Conservation (phyloP, 208 protist species). For the Acanthamoeba lugdunensis region DNA sequence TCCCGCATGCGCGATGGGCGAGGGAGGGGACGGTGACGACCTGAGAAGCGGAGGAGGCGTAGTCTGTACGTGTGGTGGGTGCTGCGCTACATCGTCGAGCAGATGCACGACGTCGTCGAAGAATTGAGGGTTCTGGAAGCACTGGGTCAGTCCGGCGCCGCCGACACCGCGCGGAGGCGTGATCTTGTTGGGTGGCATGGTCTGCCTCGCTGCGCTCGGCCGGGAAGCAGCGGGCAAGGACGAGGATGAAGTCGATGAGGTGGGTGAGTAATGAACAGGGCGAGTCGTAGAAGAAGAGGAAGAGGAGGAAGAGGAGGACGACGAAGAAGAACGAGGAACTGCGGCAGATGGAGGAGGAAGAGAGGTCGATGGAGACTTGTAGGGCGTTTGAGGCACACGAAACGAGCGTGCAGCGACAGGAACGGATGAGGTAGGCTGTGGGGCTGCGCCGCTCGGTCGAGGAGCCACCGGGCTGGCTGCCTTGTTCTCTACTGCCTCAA, state of each 20-base stretch:
- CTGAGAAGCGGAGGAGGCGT: not conserved
- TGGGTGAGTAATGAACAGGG: not conserved
- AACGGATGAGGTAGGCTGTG: not conserved
- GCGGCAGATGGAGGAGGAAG: not conserved
- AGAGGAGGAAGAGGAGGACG: not conserved
- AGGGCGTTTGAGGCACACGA: slow-evolving; percentile 25
- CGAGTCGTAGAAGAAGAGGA: no score
- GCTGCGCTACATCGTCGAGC: not conserved
- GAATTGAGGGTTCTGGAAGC: slow-evolving; percentile 44
- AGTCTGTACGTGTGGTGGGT: not conserved
- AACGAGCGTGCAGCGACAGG: not conserved
- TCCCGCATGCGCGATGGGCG: not conserved
- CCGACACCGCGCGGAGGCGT: not conserved
- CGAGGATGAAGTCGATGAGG: not conserved
- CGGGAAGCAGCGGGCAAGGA: no score
- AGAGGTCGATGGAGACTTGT: not conserved
- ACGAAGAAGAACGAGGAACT: not conserved
- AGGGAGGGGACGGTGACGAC: not conserved
- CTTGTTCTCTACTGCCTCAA: slow-evolving; percentile 8
- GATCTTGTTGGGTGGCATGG: not conserved
- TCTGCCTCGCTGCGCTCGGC: not conserved
- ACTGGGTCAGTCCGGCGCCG: slow-evolving; percentile 7
- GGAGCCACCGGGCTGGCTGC: not conserved
- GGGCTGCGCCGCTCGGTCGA: not conserved
- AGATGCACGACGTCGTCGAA: slow-evolving; percentile 29